These are phyloP conservation scores for Ustilago esculenta DNA, from an alignment of 1,284 basidiomycete genomes.

Conservation along the genomic window DNA sequence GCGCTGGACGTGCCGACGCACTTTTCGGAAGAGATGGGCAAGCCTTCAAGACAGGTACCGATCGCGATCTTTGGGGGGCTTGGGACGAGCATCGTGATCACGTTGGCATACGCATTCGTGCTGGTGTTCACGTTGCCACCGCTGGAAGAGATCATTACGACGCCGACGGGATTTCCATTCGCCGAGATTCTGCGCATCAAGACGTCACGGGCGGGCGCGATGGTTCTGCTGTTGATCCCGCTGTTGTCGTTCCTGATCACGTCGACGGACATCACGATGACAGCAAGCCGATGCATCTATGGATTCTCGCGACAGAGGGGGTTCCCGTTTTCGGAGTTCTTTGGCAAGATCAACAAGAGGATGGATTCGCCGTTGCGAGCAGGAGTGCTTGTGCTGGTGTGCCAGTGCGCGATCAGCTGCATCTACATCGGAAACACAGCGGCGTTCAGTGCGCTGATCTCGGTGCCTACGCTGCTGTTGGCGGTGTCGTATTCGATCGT, in stretches of 20 bases:
- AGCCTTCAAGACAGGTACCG: slow-evolving; percentile 18
- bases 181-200: slow-evolving; percentile 26
- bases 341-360: slow-evolving; percentile 15
- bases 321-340: slow-evolving; percentile 19
- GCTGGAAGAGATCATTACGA: slow-evolving; percentile 10
- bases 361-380: slow-evolving; percentile 30
- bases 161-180: slow-evolving; percentile 37
- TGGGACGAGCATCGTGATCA: slow-evolving; percentile 14
- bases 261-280: slow-evolving; percentile 21
- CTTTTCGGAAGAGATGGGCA: slow-evolving; percentile 34
- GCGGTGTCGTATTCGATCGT: slow-evolving; percentile 29
- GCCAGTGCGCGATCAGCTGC: slow-evolving; percentile 13
- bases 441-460: slow-evolving; percentile 40
- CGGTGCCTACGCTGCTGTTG: slow-evolving; percentile 25
- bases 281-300: slow-evolving; percentile 24
- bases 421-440: slow-evolving; percentile 40
- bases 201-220: slow-evolving; percentile 22
- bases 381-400: slow-evolving; percentile 8
- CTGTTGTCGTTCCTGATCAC: slow-evolving; percentile 26
- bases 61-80: slow-evolving; percentile 25
- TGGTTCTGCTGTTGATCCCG: slow-evolving; percentile 26
- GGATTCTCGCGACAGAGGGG: slow-evolving; percentile 21
- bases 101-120: slow-evolving; percentile 24
- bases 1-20: slow-evolving; percentile 27
- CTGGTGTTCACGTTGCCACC: slow-evolving; percentile 32